Conservation (phyloP, 2,329 filamentous ascomycete genomes). For the Mariannaea sp. region DNA sequence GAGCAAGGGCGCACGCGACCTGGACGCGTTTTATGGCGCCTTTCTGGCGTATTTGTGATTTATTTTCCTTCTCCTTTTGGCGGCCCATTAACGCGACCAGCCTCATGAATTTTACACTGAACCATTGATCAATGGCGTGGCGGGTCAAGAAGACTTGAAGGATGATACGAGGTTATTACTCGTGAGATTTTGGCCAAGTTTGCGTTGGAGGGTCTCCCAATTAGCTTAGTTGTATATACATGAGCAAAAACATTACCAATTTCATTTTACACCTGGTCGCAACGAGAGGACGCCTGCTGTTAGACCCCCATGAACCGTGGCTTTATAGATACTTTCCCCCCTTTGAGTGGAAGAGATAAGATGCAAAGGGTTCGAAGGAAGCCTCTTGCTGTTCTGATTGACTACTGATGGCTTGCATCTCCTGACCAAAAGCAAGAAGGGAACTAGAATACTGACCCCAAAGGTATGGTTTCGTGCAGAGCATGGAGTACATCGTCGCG, state of each 20-base stretch:
- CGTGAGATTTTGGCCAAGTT: background rate
- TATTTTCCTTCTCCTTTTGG: background rate
- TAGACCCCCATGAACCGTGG: no score
- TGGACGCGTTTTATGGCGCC: slow-evolving; percentile 35
- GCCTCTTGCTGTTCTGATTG: no score
- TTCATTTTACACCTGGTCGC: no score
- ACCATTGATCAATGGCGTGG: slow-evolving; percentile 15
- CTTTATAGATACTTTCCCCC: no score
- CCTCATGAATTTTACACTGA: slow-evolving; percentile 7
- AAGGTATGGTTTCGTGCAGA: background rate
- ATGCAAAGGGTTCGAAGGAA: no score
- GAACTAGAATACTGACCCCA: no score
- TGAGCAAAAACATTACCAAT: no score
- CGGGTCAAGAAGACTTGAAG: background rate
- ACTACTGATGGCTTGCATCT: no score
- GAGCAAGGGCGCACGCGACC: slow-evolving; percentile 23
- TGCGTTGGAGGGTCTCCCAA: background rate
- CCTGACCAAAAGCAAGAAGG: no score
- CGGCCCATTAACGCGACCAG: slow-evolving; percentile 8
- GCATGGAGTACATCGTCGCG: background rate
- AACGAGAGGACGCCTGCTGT: no score
- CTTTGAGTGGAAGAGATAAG: no score
- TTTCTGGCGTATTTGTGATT: background rate
- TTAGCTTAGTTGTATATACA: no score
- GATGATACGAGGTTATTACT: background rate